Evolutionary conservation across 352 stramenopile genomes (phyloP).

Genomic region (Phytophthora agathidicida): DNA sequence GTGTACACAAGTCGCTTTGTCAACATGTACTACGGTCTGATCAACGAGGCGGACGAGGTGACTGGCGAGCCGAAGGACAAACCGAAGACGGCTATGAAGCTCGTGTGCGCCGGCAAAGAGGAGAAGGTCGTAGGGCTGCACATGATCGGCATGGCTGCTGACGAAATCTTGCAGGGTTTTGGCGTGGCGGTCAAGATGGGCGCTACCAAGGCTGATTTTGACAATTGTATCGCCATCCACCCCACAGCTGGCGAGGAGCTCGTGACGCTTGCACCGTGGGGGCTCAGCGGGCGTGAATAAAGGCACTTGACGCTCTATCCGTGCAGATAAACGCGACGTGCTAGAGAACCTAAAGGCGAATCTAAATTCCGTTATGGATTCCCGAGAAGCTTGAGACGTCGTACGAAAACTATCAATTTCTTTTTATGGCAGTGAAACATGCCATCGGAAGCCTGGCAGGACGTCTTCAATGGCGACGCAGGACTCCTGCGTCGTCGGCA

Average conservation of each 20-base stretch:
- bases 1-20: slow-evolving; percentile 94
- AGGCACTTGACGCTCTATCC: slow-evolving; percentile 4
- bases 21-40: slow-evolving; percentile 96
- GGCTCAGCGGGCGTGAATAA: slow-evolving; percentile 44
- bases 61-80: slow-evolving; percentile 68
- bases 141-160: slow-evolving; percentile 93
- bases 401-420: too few species aligned
- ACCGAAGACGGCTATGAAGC: slow-evolving; percentile 95
- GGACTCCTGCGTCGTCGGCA: too few species aligned
- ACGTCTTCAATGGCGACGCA: too few species aligned
- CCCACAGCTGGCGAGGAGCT: slow-evolving; percentile 97
- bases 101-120: slow-evolving; percentile 88
- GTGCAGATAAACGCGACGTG: slow-evolving; percentile 8
- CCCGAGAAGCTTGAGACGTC: too few species aligned
- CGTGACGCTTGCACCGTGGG: slow-evolving; percentile 94
- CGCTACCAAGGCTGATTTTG: slow-evolving; percentile 97
- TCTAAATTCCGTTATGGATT: slow-evolving; percentile 11
- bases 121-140: slow-evolving; percentile 98
- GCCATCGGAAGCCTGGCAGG: too few species aligned
- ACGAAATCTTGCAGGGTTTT: slow-evolving; percentile 99
- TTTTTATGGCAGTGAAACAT: too few species aligned
- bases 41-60: slow-evolving; percentile 62
- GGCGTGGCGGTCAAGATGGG: slow-evolving; percentile 99
- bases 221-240: slow-evolving; percentile 96
- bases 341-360: slow-evolving; percentile 13